Evolutionary conservation across 345 rosid genomes (phyloP).

Genomic region (Rubroshorea leprosula): DNA sequence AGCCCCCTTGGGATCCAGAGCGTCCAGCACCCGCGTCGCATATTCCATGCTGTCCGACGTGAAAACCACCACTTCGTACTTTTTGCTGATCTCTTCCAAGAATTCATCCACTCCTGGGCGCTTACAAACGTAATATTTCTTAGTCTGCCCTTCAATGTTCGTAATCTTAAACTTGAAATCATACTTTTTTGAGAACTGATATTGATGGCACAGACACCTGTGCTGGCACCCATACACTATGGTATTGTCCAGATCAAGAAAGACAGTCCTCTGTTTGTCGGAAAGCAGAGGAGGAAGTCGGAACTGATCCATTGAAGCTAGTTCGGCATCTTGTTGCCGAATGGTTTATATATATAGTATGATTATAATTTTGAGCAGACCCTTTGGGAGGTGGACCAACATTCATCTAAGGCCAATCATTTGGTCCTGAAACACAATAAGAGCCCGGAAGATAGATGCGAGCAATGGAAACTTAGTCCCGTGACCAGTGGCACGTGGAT

Average conservation of each 20-base stretch:
- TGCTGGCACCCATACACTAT: conserved; percentile 63
- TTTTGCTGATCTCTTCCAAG: conserved; percentile 42
- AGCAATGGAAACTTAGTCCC: too few relatives aligned
- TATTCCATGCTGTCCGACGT: conserved; percentile 78
- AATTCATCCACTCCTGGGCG: conserved; percentile 81
- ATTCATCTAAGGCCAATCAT: too few relatives aligned
- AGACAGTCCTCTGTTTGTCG: conserved; percentile 48
- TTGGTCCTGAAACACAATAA: too few relatives aligned
- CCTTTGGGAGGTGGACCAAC: too few relatives aligned
- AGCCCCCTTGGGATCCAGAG: conserved; percentile 43
- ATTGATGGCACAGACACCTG: too few relatives aligned
- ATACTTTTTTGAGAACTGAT: conserved; percentile 36
- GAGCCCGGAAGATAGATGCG: too few relatives aligned
- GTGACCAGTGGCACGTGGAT: too few relatives aligned
- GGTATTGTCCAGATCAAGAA: conserved; percentile 88
- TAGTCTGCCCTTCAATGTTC: conserved; percentile 46
- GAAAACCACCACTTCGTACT: conserved; percentile 72
- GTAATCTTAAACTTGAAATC: conserved; percentile 71
- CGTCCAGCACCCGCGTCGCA: conserved; percentile 66
- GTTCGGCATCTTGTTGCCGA: too few relatives aligned
- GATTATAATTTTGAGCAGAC: too few relatives aligned
- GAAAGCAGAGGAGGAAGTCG: too few relatives aligned
- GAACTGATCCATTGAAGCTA: too few relatives aligned
- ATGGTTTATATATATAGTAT: too few relatives aligned
- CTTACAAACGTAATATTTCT: conserved; percentile 69